phyloP scores from a whole-genome alignment of 768 basidiomycete species.

The Mycena polygramma region DNA sequence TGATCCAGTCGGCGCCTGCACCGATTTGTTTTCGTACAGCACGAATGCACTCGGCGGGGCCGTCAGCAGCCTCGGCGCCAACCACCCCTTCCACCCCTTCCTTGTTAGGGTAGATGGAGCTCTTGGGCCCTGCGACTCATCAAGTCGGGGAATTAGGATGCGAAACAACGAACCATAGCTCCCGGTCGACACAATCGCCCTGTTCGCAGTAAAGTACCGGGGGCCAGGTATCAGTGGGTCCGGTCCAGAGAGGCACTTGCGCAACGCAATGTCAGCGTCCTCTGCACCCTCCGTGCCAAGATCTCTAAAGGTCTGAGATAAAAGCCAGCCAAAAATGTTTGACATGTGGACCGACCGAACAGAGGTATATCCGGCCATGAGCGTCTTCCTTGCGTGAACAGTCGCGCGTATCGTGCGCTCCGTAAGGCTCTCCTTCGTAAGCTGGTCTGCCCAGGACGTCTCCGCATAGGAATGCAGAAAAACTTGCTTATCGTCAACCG shows the following conservation, averaged over 20 bases:
- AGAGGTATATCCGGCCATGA: constrained; percentile 74
- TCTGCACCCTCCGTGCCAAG: constrained; percentile 77
- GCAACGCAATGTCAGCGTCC: constrained; percentile 70
- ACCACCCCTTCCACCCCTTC: constrained; percentile 70
- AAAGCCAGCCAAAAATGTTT: constrained; percentile 4
- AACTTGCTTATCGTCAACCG: constrained; percentile 49
- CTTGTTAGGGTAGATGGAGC: constrained; percentile 55
- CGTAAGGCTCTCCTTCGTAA: constrained; percentile 67
- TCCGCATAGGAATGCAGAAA: constrained; percentile 74
- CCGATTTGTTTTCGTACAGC: constrained; percentile 74
- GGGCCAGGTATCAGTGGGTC: constrained; percentile 70
- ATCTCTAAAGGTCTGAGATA: constrained; percentile 54
- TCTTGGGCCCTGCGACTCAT: constrained; percentile 75
- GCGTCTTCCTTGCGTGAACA: constrained; percentile 67
- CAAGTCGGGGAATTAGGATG: too few relatives aligned
- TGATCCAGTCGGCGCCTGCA: constrained; percentile 77
- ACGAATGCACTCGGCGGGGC: constrained; percentile 64
- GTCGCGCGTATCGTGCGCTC: constrained; percentile 75
- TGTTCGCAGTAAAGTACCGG: constrained; percentile 70
- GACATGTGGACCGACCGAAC: constrained; percentile 57
- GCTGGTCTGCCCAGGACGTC: constrained; percentile 72
- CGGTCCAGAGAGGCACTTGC: constrained; percentile 65
- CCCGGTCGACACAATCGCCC: constrained; percentile 72
- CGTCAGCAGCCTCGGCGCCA: constrained; percentile 72
- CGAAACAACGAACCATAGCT: constrained; percentile 65